Evolutionary conservation across 805 yeast species (phyloP), one percentile per base, ranked within the genome.

Genomic region (Blastobotrys robertii): DNA sequence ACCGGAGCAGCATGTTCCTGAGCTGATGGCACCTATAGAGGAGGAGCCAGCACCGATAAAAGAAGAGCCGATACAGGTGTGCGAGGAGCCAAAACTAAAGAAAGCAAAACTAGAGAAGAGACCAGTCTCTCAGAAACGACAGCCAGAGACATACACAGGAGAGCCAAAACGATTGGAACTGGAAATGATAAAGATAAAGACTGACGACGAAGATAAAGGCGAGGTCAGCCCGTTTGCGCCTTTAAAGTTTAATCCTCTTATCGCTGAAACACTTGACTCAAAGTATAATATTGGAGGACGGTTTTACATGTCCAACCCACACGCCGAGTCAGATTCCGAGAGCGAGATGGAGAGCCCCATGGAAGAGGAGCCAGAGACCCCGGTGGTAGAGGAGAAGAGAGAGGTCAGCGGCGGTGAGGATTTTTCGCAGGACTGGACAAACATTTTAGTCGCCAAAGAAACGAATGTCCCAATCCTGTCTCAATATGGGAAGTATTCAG

Each of bases 271-370:
- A 45, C 79, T 90, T 33, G 97, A 90, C 57, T 77, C 83, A 44
- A 90, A 90, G 55, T 90, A 90, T 54, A 80, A 81, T 9, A 72
- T 73, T 49, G 98, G 98, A 4, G 98, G 98, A 1, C 83, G 88
- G 55, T 90, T 84, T 57, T 87, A 79, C 56, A 84, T 83, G 10
- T 50, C 60, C 7, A 44, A 50, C 38, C 44, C 56, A 10, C 41
- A 49, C n/a, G 45, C 34, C 4, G 45, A 39, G 3, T 42, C 46
- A 10, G 53, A 46, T 19, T 3, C 30, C 36, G 46, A 44, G 6
- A 37, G 50, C 6, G 49, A 54, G 50, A 43, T 30, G 57, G 46
- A 14, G 39, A 14, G 22, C 9, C 32, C 15, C 4, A 4, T 30
- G n/a, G 33, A 46, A 30, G 22, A 16, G 3, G 34, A 13, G 34